A percentile compares a stretch with the other conserved stretches of the same genome.
Conservation (phyloP, 208 protist genomes). For the Leishmania braziliensis region DNA sequence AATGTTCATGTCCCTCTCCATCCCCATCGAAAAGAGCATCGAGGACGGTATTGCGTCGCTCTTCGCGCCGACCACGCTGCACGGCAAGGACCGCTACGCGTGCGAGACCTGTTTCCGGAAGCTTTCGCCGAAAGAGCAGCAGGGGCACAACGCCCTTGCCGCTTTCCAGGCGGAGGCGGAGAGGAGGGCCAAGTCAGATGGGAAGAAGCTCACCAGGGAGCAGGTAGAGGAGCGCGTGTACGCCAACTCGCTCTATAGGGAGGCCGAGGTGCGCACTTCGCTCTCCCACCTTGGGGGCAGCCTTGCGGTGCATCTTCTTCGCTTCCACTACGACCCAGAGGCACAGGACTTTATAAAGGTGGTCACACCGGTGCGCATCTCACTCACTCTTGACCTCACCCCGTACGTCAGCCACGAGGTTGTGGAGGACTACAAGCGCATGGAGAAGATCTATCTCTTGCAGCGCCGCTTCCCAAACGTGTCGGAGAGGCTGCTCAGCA, state of each 20-base stretch:
- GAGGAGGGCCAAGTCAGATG: constrained; percentile 26
- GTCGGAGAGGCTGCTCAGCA: constrained; percentile 12
- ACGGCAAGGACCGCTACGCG: constrained; percentile 75
- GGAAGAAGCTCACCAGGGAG: constrained; percentile 34
- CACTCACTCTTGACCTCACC: constrained; percentile 57
- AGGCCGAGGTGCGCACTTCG: constrained; percentile 62
- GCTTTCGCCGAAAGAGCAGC: constrained; percentile 54
- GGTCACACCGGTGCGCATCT: constrained; percentile 54
- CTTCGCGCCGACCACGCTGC: constrained; percentile 48
- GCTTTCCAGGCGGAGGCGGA: constrained; percentile 38
- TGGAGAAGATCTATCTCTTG: constrained; percentile 35
- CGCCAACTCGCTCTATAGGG: constrained; percentile 75
- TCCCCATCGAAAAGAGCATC: constrained; percentile 72
- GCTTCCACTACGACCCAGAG: constrained; percentile 72
- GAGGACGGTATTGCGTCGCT: constrained; percentile 53
- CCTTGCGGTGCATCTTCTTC: constrained; percentile 78
- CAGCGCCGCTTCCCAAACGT: constrained; percentile 44
- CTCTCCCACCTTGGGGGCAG: constrained; percentile 70
- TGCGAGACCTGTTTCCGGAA: constrained; percentile 84
- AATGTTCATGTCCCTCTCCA: constrained; percentile 87
- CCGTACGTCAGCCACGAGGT: constrained; percentile 54
- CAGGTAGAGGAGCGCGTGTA: constrained; percentile 33
- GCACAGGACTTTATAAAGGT: constrained; percentile 69
- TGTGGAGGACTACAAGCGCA: constrained; percentile 38
- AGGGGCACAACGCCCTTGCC: constrained; percentile 62